Conservation (phyloP, 345 rosid species). For the Eucalyptus marginata region DNA sequence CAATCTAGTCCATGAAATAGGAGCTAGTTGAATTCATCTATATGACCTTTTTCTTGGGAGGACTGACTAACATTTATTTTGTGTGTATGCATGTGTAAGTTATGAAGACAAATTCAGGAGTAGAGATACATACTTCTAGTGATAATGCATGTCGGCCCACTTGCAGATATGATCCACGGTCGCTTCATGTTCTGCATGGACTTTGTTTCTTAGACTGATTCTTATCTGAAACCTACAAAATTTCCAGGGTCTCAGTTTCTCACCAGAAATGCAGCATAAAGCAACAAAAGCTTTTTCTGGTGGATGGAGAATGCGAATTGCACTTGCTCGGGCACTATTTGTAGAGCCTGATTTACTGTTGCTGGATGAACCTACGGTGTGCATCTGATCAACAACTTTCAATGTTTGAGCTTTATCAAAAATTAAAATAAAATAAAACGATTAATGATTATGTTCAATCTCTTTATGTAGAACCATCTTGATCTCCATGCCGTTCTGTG, state of each 20-base stretch:
- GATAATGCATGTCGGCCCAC: neutral
- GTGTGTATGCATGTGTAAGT: neutral
- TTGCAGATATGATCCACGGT: neutral
- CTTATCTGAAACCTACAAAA: neutral
- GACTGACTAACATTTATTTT: neutral
- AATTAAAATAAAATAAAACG: neutral
- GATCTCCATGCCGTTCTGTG: constrained; percentile 99
- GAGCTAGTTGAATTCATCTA: neutral
- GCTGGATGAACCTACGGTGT: constrained; percentile 97
- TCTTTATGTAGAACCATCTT: constrained; percentile 81
- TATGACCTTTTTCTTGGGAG: neutral
- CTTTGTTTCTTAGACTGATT: neutral
- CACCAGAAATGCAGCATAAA: constrained; percentile 83
- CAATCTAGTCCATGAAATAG: neutral
- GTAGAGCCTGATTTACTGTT: constrained; percentile 93
- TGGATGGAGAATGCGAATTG: constrained; percentile 99
- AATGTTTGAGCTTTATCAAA: neutral
- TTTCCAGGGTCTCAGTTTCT: constrained; percentile 93
- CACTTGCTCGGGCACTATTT: constrained; percentile 92
- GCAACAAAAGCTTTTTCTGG: constrained; percentile 91
- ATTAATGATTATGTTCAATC: neutral
- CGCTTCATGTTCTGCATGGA: neutral
- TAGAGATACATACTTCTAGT: neutral
- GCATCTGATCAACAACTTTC: neutral
- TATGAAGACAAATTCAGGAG: neutral